Evolutionary conservation across 139 green algal genomes (phyloP).

Genomic region (Tetradesmus lagerheimii): DNA sequence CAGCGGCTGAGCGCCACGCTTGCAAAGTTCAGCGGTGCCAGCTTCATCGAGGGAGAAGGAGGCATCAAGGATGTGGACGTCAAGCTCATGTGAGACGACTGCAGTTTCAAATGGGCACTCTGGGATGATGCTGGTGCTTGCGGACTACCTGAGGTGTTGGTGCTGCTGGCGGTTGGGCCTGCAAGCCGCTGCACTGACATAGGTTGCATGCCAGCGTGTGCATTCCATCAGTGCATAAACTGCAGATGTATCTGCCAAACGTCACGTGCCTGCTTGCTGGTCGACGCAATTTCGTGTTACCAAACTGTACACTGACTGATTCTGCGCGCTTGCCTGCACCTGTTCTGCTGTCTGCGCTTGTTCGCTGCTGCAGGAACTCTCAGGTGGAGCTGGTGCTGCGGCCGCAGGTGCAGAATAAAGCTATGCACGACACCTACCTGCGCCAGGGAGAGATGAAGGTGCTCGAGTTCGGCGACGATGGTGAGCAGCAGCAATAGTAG

Average conservation of each 20-base stretch:
- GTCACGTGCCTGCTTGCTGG: background rate
- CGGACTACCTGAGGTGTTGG: no score
- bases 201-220: no score
- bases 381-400: slow-evolving; percentile 11
- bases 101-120: no score
- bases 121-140: no score
- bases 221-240: no score
- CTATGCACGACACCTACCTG: slow-evolving; percentile 40
- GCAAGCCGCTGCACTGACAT: no score
- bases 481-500: background rate
- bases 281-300: no score
- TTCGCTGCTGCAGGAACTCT: slow-evolving; percentile 6
- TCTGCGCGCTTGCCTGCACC: background rate
- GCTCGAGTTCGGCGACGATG: slow-evolving; percentile 8
- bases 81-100: slow-evolving; percentile 39
- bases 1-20: background rate
- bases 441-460: slow-evolving; percentile 39
- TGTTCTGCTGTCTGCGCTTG: background rate
- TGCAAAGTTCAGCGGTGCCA: slow-evolving; percentile 2
- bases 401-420: slow-evolving; percentile 29
- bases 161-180: no score
- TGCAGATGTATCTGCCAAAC: no score
- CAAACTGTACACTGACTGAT: background rate
- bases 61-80: slow-evolving; percentile 42
- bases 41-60: slow-evolving; percentile 32